Percentiles rank a stretch among this genome's conserved stretches.
Evolutionary conservation across 2,329 filamentous ascomycete genomes (phyloP).

Genomic region (Xenoacremonium recifei): DNA sequence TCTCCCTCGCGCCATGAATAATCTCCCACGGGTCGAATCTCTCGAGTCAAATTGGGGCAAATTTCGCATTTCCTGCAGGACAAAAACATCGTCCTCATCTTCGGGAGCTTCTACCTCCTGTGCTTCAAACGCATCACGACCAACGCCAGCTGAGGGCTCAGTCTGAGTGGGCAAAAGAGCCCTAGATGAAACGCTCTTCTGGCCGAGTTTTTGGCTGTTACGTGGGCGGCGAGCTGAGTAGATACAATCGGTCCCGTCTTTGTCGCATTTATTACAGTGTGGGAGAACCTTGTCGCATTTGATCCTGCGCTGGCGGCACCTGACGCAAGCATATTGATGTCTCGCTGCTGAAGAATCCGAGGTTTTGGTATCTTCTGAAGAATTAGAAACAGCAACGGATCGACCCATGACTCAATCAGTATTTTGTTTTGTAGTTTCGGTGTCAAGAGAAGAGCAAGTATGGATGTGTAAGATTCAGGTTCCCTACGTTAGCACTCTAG

Average conservation of each 20-base stretch:
- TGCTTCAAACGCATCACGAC: background rate
- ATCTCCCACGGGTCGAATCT: background rate
- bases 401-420: too few species aligned
- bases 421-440: too few species aligned
- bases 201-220: background rate
- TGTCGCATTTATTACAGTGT: background rate
- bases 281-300: background rate
- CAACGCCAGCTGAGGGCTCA: background rate
- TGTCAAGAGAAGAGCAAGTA: too few species aligned
- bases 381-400: too few species aligned
- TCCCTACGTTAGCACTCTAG: too few species aligned
- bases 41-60: background rate
- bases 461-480: too few species aligned
- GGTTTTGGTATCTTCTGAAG: too few species aligned
- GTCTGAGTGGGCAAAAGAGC: background rate
- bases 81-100: background rate
- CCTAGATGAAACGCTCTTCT: background rate
- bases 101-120: background rate
- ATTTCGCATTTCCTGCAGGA: background rate
- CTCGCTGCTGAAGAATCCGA: too few species aligned
- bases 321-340: background rate
- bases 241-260: background rate
- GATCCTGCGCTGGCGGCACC: background rate
- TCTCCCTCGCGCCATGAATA: background rate
- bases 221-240: background rate